Percentiles rank a stretch among this genome's conserved stretches.
Evolutionary conservation across 306 rosid genomes (phyloP).

Genomic region (Fagus sylvatica): DNA sequence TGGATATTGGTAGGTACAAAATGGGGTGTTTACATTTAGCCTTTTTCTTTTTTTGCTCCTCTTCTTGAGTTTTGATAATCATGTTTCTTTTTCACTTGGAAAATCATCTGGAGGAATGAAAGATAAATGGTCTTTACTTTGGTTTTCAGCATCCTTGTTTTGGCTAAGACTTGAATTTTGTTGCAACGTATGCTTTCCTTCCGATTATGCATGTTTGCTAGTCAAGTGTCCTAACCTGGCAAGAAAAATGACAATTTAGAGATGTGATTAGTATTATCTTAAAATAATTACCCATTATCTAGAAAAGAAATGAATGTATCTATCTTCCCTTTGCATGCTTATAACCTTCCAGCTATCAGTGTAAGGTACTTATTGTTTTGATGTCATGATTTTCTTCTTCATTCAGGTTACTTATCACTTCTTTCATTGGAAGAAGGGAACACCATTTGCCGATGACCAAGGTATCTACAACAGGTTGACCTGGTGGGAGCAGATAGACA

Average conservation of each 20-base stretch:
- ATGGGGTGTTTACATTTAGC: no score
- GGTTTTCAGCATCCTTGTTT: neutral
- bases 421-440: conserved; percentile 52
- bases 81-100: neutral
- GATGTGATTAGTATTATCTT: neutral
- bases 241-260: neutral
- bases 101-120: neutral
- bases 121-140: neutral
- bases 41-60: neutral
- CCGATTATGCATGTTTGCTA: neutral
- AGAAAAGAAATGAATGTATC: neutral
- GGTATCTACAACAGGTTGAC: conserved; percentile 48
- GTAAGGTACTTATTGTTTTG: neutral
- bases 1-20: no score
- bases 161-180: neutral
- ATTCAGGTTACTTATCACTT: conserved; percentile 44
- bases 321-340: neutral
- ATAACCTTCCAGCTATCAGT: neutral
- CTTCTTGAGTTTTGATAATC: neutral
- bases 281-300: neutral
- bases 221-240: neutral
- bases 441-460: conserved; percentile 52
- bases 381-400: neutral
- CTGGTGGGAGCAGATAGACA: conserved; percentile 54
- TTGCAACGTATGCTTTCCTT: neutral